Base-by-base conservation (phyloP, 225 moss, liverwort and hornwort species). In the Bryum argenteum region DNA sequence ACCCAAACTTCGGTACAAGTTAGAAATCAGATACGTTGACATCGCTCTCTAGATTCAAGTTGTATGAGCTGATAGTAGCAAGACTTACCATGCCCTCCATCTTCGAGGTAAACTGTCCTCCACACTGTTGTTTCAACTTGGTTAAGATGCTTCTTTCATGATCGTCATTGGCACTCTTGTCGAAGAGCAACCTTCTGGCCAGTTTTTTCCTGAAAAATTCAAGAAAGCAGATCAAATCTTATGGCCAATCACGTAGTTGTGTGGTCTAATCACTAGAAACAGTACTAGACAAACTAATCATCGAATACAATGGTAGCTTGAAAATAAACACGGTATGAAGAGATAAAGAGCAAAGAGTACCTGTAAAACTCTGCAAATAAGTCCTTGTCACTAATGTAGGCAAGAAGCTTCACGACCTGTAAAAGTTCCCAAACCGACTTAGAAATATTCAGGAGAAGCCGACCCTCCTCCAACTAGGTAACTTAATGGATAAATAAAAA, bases 341-440 rank as follows among this genome's bases (percentile, higher is more conserved):
- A 44, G 16, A 9, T 37, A 62, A 19, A 9, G 16, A 41, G 16
- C 8, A 12, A 11, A 45, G 11, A 17, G 73, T 51, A 97, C 96
- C 96, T 89, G 82, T 94, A 97, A 78, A 97, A 97, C 71, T 97
- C 97, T 15, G 97, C 97, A 74, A 97, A 97, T 63, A 97, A 66
- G 76, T 97, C 97, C 81, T 97, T 97, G 20, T 97, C 97, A 43
- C 94, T 97, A 79, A 97, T 97, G 75, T 97, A 97, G 16, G 97
- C 97, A 65, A 97, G 94, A 54, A 97, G 92, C 85, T 97, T 97
- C 40, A 94, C 97, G 59, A 97, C 94, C 97, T 96, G 88, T 77
- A 84, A 14, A 24, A 26, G 3, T 73, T 15, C 24, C 0, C 7
- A 9, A 45, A 10, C 9, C 24, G 4, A 15, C 15, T 64, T 45